phyloP scores from a whole-genome alignment of 768 basidiomycete genomes.

The Pleurotus cornucopiae region DNA sequence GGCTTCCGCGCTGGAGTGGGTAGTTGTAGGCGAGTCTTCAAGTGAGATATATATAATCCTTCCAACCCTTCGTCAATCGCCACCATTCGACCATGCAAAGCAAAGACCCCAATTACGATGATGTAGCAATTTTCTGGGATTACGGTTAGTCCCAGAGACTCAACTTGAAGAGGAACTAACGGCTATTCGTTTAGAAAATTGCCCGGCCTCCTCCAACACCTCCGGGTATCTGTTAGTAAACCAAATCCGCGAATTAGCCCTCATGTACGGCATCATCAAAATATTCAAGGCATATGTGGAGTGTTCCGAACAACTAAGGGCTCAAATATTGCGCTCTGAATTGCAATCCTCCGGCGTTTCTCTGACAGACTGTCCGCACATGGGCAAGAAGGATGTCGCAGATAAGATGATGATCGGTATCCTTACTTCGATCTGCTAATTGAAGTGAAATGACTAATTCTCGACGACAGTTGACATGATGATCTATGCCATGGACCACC shows the following conservation, averaged over 20 bases:
- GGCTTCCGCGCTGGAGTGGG: no score
- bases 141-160: conserved; percentile 26
- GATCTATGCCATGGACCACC: conserved; percentile 36
- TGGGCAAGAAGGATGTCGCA: conserved; percentile 34
- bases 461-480: conserved; percentile 20
- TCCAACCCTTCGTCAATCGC: conserved; percentile 8
- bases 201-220: conserved; percentile 27
- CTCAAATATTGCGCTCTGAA: conserved; percentile 30
- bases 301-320: conserved; percentile 27
- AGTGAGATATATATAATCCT: conserved; percentile 9
- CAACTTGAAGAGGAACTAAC: conserved; percentile 25
- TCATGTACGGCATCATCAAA: conserved; percentile 40
- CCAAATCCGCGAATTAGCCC: conserved; percentile 40
- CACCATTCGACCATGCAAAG: conserved; percentile 3
- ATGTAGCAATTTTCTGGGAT: conserved; percentile 39
- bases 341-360: conserved; percentile 46
- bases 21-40: no score
- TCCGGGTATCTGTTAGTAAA: conserved; percentile 39
- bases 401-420: conserved; percentile 51
- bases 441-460: neutral
- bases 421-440: conserved; percentile 5
- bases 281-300: conserved; percentile 54
- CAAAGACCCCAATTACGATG: conserved; percentile 9
- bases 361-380: conserved; percentile 33
- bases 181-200: conserved; percentile 26